phyloP scores from a whole-genome alignment of 139 green algal genomes.

The Zygnema circumcarinatum region DNA sequence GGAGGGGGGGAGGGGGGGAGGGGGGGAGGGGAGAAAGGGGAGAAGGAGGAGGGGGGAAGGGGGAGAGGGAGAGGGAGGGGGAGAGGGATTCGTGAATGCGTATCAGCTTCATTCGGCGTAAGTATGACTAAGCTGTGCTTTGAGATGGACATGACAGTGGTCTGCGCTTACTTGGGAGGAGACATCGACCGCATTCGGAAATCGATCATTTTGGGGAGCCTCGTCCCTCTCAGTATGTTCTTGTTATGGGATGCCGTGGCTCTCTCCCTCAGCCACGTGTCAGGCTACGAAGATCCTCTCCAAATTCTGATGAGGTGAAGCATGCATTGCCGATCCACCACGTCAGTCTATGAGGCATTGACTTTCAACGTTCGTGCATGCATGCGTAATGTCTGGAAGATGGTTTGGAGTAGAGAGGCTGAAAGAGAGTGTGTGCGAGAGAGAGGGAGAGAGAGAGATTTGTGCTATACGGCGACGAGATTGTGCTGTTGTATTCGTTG shows the following conservation, averaged over 20 bases:
- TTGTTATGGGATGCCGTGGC: conserved; percentile 72
- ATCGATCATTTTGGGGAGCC: conserved; percentile 66
- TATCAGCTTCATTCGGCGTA: not conserved
- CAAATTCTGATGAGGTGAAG: conserved; percentile 17
- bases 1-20: not conserved
- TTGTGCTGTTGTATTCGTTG: too few species aligned
- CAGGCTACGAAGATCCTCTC: conserved; percentile 55
- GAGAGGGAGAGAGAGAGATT: too few species aligned
- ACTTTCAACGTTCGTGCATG: too few species aligned
- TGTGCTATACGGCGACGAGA: too few species aligned
- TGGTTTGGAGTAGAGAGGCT: too few species aligned
- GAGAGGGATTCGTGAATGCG: too few species aligned
- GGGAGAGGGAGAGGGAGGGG: not conserved
- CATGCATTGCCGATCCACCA: too few species aligned
- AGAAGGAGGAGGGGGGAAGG: not conserved
- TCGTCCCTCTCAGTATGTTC: conserved; percentile 77
- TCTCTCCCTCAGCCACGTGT: conserved; percentile 57
- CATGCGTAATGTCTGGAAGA: too few species aligned
- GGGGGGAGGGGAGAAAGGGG: not conserved
- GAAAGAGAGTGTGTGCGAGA: too few species aligned
- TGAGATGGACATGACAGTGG: too few species aligned
- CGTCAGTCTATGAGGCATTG: too few species aligned
- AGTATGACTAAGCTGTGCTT: not conserved
- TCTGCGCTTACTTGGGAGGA: conserved; percentile 72
- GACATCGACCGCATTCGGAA: conserved; percentile 65